Evolutionary conservation across 2,329 filamentous ascomycete genomes (phyloP), one percentile per base, ranked within the genome.

Genomic region (Colletotrichum cuscutae): DNA sequence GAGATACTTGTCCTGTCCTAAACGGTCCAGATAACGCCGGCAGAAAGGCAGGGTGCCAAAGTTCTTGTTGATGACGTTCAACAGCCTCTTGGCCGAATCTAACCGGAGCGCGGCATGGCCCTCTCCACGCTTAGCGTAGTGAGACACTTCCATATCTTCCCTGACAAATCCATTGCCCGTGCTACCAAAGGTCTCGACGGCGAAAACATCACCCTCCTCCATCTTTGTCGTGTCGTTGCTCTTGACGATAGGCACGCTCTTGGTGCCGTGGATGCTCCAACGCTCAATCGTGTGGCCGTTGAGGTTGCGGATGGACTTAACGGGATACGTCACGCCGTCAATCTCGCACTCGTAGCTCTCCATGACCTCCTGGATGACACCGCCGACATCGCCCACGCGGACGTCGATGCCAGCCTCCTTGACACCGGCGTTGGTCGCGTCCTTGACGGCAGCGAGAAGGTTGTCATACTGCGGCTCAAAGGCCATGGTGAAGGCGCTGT

Each of bases 1-100:
- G 49, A 98, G 89, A 81, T 98, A 98, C 83, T 98, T 98, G 74
- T 98, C 95, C 82, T 97, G 94, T 30, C 96, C 95, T n/a, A 98
- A 84, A 67, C 95, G 92, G 84, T 98, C 95, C 73, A 98, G 87
- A 81, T 98, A 98, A 77, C 95, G 91, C 75, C 95, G 89, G 83
- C 95, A 98, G 83, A 95, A 98, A 2, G 95, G 95, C 77, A 98
- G 84, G 1, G 95, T 98, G 76, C 95, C 94, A 82, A 98, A 98
- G 84, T 98, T 98, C 88, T 97, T 97, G 85, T 94, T 97, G 82
- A 98, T 98, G 37, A 95, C 92, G 78, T 89, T 97, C 77, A 98
- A 87, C 69, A 98, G 87, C 69, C 91, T 93, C 86, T 95, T 97
- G 72, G 95, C 95, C 58, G 94, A 97, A 56, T 92, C 90, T 62